These are phyloP conservation scores for Zymoseptoria pseudotritici DNA, from an alignment of 2,329 filamentous ascomycete species.

Conservation along the genomic window DNA sequence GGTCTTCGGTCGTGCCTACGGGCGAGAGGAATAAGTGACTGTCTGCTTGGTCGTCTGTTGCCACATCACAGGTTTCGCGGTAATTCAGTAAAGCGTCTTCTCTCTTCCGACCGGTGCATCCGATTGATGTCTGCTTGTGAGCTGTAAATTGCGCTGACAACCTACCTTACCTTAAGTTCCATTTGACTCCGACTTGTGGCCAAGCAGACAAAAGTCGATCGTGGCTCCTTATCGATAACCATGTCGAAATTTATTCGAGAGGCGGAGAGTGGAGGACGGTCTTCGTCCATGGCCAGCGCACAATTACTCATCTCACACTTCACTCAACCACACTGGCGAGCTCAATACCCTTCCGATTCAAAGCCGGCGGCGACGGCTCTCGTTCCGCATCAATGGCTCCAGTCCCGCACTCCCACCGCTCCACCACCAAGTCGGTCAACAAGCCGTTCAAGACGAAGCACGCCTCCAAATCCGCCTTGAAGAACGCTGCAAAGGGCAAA, in stretches of 20 bases:
- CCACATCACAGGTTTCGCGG: neutral
- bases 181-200: neutral
- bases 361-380: constrained; percentile 55
- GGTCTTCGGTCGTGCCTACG: too few relatives aligned
- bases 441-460: constrained; percentile 92
- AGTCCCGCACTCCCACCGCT: constrained; percentile 76
- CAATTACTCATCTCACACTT: neutral
- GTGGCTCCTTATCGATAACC: neutral
- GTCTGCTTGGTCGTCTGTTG: neutral
- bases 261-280: neutral
- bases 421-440: constrained; percentile 79
- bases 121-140: neutral
- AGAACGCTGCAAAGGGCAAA: constrained; percentile 82
- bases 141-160: neutral
- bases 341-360: constrained; percentile 67
- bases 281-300: neutral
- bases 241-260: neutral
- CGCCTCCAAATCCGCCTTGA: constrained; percentile 77
- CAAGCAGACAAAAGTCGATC: neutral
- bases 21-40: too few relatives aligned
- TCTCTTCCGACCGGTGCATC: neutral
- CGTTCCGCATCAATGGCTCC: constrained; percentile 61
- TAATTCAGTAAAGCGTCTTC: neutral
- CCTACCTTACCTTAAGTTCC: too few relatives aligned
- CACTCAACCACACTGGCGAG: constrained; percentile 18